These are phyloP conservation scores for Trypanosoma platydactyli DNA, from an alignment of 208 protist genomes.

Conservation along the genomic window DNA sequence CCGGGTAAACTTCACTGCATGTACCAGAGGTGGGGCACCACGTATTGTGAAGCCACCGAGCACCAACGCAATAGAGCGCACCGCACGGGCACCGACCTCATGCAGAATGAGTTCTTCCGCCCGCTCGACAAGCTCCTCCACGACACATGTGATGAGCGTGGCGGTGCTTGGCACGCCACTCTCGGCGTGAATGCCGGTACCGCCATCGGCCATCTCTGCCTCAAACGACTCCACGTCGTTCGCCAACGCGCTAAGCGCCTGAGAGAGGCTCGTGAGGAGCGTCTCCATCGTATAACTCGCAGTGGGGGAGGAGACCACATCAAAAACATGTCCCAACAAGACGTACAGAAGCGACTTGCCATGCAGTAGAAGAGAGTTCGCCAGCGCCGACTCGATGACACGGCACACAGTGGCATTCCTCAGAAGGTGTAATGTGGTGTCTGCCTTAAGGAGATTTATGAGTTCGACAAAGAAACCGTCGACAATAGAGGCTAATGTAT, in stretches of 20 bases:
- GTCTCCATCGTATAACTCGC: slow-evolving; percentile 87
- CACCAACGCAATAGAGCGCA: slow-evolving; percentile 80
- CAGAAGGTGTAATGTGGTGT: slow-evolving; percentile 71
- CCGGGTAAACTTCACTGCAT: slow-evolving; percentile 41
- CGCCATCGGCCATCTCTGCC: slow-evolving; percentile 63
- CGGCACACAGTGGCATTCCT: slow-evolving; percentile 81
- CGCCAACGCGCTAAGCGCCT: slow-evolving; percentile 59
- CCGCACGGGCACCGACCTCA: slow-evolving; percentile 67
- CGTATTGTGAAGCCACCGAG: slow-evolving; percentile 76
- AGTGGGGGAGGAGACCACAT: slow-evolving; percentile 73
- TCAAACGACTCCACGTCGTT: slow-evolving; percentile 35
- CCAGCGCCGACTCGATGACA: slow-evolving; percentile 80
- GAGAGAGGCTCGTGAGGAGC: slow-evolving; percentile 61
- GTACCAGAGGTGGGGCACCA: slow-evolving; percentile 46
- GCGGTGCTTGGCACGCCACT: slow-evolving; percentile 82
- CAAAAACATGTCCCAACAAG: slow-evolving; percentile 73
- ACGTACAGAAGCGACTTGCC: slow-evolving; percentile 84
- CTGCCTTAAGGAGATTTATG: slow-evolving; percentile 74
- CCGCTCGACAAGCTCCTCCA: slow-evolving; percentile 71
- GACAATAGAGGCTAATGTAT: slow-evolving; percentile 58
- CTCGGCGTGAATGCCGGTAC: slow-evolving; percentile 52
- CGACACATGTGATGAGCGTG: slow-evolving; percentile 61
- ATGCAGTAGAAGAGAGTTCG: slow-evolving; percentile 75
- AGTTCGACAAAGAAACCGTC: slow-evolving; percentile 90
- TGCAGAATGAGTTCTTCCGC: slow-evolving; percentile 68